Base-by-base conservation (phyloP, 805 yeast genomes). In the Schwanniomyces occidentalis region DNA sequence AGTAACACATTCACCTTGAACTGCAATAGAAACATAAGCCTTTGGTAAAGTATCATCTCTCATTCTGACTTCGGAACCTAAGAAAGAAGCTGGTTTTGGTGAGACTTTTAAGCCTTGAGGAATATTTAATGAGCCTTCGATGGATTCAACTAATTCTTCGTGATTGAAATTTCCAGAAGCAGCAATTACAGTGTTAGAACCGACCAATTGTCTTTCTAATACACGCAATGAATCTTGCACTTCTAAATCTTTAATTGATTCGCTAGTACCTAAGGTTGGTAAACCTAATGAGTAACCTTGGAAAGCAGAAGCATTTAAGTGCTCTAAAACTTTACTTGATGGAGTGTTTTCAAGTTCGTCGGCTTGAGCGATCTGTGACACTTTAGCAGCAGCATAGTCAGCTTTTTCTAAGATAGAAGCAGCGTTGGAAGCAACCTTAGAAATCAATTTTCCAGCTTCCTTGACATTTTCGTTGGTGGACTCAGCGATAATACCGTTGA, bases 31-130 rank as follows among this genome's bases (percentile, higher is more conserved):
- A 52, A 84, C 74, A 74, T 83, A 82, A 38, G 91, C 93, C 58
- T 78, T 76, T 58, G 91, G 87, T 55, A 82, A 60, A 51, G 88
- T 85, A 65, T 85, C 95, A 58, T 85, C 95, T 79, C 95, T 82
- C 70, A 84, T 69, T 76, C 90, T 80, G 47, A 84, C 82, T 60
- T 85, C 95, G 30, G 93, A 84, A 61, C 95, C 95, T 60, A 85
- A 74, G 77, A 85, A 85, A 37, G 78, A 59, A 42, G 85, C 76
- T 36, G 77, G 69, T 48, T 73, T 71, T 34, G 54, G 55, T 16
- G 65, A 59, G 37, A 71, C 71, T 56, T 64, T 63, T 37, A 74
- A 58, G 46, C 85, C 87, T 32, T 72, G 62, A 35, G 77, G 66
- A 20, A 81, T 50, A 30, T 65, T 48, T 35, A 78, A 54, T 40